Evolutionary conservation across 2,329 filamentous ascomycete genomes (phyloP), one percentile per base, ranked within the genome.

Genomic region (Triangularia setosa): DNA sequence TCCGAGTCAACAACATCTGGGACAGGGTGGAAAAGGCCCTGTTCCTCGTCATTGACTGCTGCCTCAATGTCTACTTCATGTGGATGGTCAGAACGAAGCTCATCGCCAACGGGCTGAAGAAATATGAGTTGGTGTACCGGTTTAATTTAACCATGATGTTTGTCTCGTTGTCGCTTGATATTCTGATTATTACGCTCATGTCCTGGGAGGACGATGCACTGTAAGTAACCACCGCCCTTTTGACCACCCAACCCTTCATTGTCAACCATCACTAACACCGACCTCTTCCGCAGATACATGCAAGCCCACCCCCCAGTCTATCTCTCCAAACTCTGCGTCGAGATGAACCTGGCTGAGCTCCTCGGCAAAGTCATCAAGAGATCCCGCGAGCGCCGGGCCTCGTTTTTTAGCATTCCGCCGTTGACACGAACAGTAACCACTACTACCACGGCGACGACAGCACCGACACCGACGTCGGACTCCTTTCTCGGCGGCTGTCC

Each of bases 291-390:
- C 30, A 33, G 30, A 33, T 83, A 82, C 70, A 75, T 82, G 27
- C 80, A 82, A 69, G 80, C 82, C 68, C 79, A 82, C 63, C 79
- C 79, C 0, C 72, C 81, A 1, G 76, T 77, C 5, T 83, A 81
- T 69, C 72, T 81, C 23, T 73, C 80, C 65, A 83, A 83, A 67
- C 74, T 83, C 24, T 77, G 81, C 68, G 82, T 84, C 70, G 81
- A 83, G 69, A 80, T 83, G 77, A 79, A 78, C 60, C 80, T 84
- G 78, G 80, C 81, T 65, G 79, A 81, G 61, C 76, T 84, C 21
- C 80, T 83, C 65, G 77, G 72, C 21, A 78, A 78, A 67, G 73
- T 78, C 44, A 74, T 75, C 40, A 70, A 62, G 21, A 64, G 48
- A 35, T 66, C 67, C 2, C 52, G 52, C 23, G 54, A 57, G 27